Conservation (phyloP, 1,284 basidiomycete genomes). For the Earliella scabrosa region DNA sequence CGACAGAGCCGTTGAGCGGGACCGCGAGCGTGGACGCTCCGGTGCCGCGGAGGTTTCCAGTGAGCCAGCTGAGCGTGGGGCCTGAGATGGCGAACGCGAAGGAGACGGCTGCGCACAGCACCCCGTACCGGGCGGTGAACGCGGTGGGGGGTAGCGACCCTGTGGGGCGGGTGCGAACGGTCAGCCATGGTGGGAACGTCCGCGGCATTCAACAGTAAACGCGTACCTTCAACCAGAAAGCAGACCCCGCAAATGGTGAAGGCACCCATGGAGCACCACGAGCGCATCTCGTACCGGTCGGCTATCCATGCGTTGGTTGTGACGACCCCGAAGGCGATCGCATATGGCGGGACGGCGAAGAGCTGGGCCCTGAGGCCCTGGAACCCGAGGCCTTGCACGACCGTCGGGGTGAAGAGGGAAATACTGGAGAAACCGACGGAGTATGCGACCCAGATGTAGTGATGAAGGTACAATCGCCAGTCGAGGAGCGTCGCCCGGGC, state of each 20-base stretch:
- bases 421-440: conserved; percentile 41
- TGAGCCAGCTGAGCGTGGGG: conserved; percentile 41
- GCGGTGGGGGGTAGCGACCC: conserved; percentile 34
- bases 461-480: conserved; percentile 39
- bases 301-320: conserved; percentile 27
- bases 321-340: conserved; percentile 40
- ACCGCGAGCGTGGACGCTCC: conserved; percentile 38
- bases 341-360: conserved; percentile 59
- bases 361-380: conserved; percentile 52
- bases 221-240: conserved; percentile 16
- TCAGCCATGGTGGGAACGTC: conserved; percentile 6
- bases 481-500: conserved; percentile 34
- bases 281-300: conserved; percentile 24
- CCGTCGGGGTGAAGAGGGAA: conserved; percentile 41
- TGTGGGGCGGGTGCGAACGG: conserved; percentile 8
- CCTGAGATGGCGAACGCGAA: conserved; percentile 40
- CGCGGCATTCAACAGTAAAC: neutral
- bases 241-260: conserved; percentile 18
- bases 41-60: conserved; percentile 37
- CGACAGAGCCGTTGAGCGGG: conserved; percentile 40
- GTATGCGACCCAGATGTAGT: conserved; percentile 36
- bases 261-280: conserved; percentile 13
- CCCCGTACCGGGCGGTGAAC: conserved; percentile 37
- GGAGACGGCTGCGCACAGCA: conserved; percentile 37
- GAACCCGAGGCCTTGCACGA: conserved; percentile 49